phyloP scores from a whole-genome alignment of 179 eudicot species.

The Amaranthus tricolor region DNA sequence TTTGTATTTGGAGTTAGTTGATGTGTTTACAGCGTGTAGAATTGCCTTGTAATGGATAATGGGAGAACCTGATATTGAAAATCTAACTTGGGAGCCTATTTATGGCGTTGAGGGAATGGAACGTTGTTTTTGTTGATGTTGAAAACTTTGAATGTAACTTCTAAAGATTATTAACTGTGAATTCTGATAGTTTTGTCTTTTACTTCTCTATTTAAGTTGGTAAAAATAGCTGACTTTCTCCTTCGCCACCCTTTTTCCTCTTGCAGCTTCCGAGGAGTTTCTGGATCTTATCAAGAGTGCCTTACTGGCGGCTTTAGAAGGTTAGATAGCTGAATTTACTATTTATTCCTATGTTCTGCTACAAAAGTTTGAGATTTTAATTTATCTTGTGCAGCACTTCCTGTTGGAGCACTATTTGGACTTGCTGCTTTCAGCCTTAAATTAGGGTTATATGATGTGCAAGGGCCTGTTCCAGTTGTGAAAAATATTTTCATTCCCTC shows the following conservation, averaged over 20 bases:
- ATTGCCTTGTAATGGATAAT: neutral
- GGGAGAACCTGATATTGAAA: neutral
- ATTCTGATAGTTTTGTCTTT: neutral
- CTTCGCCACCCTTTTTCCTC: conserved; percentile 12
- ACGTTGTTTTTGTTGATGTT: neutral
- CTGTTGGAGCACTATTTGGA: conserved; percentile 89
- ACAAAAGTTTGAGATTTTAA: conserved; percentile 8
- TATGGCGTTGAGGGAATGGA: too few relatives aligned
- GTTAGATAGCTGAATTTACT: conserved; percentile 32
- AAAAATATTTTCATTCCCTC: conserved; percentile 79
- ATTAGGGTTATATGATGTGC: conserved; percentile 94
- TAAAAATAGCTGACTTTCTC: neutral
- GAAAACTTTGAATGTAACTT: neutral
- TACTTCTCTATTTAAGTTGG: neutral
- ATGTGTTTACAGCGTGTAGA: neutral
- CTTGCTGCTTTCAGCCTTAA: conserved; percentile 91
- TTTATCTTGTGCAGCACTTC: conserved; percentile 56
- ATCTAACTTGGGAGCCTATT: neutral
- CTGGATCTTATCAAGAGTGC: conserved; percentile 92
- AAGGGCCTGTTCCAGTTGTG: conserved; percentile 94
- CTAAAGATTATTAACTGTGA: neutral
- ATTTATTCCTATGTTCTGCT: conserved; percentile 3
- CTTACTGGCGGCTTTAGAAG: conserved; percentile 90
- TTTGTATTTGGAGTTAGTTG: neutral
- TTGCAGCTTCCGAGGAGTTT: conserved; percentile 95